Evolutionary conservation across 73 alveolate genomes (phyloP).

Genomic region (Blepharisma japonicum): DNA sequence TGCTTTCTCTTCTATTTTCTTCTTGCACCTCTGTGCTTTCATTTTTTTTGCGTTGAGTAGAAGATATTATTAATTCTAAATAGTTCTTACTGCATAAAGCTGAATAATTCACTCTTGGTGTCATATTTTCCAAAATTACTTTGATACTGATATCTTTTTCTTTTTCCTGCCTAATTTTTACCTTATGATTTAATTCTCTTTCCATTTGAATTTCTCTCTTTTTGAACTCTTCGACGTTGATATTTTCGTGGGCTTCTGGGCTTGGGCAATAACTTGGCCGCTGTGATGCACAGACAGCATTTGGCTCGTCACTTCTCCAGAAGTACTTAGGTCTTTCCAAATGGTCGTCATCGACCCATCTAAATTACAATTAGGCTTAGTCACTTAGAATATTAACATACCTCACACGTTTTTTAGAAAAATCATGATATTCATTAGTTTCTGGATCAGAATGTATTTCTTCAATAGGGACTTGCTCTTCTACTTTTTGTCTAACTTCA

Average conservation of each 20-base stretch:
- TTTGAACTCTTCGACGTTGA: constrained; percentile 12
- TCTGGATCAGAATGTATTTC: too few relatives aligned
- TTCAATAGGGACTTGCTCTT: too few relatives aligned
- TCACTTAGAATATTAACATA: constrained; percentile 16
- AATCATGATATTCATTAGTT: too few relatives aligned
- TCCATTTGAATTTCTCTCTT: constrained; percentile 18
- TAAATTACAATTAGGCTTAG: constrained; percentile 7
- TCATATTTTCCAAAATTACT: constrained; percentile 6
- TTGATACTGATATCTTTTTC: background rate
- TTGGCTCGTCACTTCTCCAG: constrained; percentile 27
- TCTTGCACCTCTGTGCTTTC: constrained; percentile 8
- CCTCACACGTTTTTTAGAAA: constrained; percentile 12
- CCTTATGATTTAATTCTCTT: constrained; percentile 3
- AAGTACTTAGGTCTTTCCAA: constrained; percentile 7
- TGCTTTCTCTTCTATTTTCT: constrained; percentile 6
- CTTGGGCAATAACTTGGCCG: background rate
- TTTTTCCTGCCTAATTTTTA: background rate
- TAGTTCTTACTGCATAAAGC: background rate
- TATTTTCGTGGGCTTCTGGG: background rate
- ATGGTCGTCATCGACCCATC: constrained; percentile 20
- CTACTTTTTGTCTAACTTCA: too few relatives aligned
- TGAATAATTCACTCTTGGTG: constrained; percentile 6
- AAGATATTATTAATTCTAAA: background rate
- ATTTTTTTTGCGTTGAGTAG: too few relatives aligned
- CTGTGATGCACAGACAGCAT: background rate